Evolutionary conservation across 345 rosid species (phyloP), one percentile per base, ranked within the genome.

Genomic region (Brassica incana): DNA sequence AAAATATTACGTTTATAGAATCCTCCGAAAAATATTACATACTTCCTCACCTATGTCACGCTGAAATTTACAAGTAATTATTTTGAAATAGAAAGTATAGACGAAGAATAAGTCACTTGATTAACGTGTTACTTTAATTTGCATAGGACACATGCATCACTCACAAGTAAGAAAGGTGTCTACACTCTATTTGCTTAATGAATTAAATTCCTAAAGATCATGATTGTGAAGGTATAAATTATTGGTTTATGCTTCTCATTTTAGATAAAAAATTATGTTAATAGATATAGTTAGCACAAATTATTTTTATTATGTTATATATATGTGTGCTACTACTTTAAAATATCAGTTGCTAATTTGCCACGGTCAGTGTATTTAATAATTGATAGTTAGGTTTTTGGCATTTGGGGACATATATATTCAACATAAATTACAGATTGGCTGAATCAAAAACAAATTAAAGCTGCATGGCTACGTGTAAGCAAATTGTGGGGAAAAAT

Each of bases 401-500:
- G 65, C 65, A 70, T 62, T 56, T 23, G 36, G 25, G 54, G 65
- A 63, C 58, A 62, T 63, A 33, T 33, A 69, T 33, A 62, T 54
- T n/a, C n/a, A n/a, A n/a, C n/a, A n/a, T n/a, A n/a, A n/a, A n/a
- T n/a, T n/a, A n/a, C n/a, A n/a, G 20, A 36, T 5, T 65, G 7
- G 20, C 61, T 54, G 1, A 65, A 63, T 4, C 3, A 48, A 38
- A 54, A 71, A 71, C 11, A 56, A 40, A 66, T n/a, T 43, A 67
- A 78, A 67, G 63, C 60, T 78, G 73, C 73, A 73, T 73, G 73
- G 30, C 35, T 18, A 73, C 54, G 73, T 73, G 77, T 73, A 67
- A 78, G 59, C 40, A 68, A 43, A 43, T 5, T 43, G 54, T 73
- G 69, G 59, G 2, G n/a, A n/a, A 15, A n/a, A 2, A 45, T 23